phyloP scores from a whole-genome alignment of 1,284 basidiomycete genomes.

The Phaffia rhodozyma region DNA sequence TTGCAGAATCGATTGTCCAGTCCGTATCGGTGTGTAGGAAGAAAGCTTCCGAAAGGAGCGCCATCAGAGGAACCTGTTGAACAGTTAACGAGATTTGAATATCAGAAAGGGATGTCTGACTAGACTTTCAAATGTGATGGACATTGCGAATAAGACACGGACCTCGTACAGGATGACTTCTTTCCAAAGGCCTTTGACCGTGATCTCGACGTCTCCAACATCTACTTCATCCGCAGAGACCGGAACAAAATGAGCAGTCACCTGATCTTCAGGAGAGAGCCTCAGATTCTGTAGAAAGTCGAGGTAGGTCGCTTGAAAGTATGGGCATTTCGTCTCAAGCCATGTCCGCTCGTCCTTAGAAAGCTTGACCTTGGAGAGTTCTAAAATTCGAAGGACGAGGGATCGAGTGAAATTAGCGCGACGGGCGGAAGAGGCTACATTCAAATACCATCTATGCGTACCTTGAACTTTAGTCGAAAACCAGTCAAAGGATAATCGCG shows the following conservation, averaged over 20 bases:
- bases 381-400: constrained; percentile 35
- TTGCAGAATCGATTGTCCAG: constrained; percentile 55
- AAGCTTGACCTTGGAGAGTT: constrained; percentile 53
- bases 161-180: constrained; percentile 96
- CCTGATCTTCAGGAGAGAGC: constrained; percentile 66
- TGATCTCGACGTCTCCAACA: constrained; percentile 60
- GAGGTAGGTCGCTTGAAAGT: constrained; percentile 60
- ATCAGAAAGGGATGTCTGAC: not conserved
- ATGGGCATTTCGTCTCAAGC: constrained; percentile 61
- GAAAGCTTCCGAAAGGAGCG: constrained; percentile 41
- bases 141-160: not conserved
- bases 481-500: constrained; percentile 51
- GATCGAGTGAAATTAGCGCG: not conserved
- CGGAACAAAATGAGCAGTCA: constrained; percentile 55
- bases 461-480: constrained; percentile 55
- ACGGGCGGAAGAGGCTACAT: not conserved
- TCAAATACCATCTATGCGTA: constrained; percentile 37
- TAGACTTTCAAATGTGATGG: not conserved
- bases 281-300: constrained; percentile 58
- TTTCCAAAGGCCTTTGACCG: constrained; percentile 64
- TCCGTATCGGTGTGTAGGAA: constrained; percentile 53
- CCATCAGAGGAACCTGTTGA: constrained; percentile 35
- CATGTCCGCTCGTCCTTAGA: constrained; percentile 54
- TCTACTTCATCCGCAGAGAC: constrained; percentile 36
- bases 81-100: not conserved